Evolutionary conservation across 371 early-diverging fungal species (phyloP).

Genomic region (Mucor lusitanicus): DNA sequence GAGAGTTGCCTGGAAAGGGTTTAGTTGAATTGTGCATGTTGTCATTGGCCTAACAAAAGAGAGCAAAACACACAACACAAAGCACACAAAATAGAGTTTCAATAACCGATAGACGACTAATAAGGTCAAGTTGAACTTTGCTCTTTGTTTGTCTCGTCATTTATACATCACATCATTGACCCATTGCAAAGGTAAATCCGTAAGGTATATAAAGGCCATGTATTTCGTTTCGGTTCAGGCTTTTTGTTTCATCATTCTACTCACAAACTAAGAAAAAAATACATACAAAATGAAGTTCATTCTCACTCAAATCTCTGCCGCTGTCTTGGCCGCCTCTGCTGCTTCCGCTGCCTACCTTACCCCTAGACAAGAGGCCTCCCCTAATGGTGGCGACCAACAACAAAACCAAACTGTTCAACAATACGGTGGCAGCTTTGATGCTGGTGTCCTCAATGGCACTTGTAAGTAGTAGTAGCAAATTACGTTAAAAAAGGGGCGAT

Average conservation of each 20-base stretch:
- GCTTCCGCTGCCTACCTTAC: slow-evolving; percentile 11
- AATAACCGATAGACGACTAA: neutral
- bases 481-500: neutral
- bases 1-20: too few relatives aligned
- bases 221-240: neutral
- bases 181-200: neutral
- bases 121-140: slow-evolving; percentile 3
- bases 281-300: slow-evolving; percentile 17
- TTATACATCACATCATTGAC: slow-evolving; percentile 5
- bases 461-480: slow-evolving; percentile 18
- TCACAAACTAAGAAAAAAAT: neutral
- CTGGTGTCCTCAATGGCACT: slow-evolving; percentile 18
- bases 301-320: slow-evolving; percentile 10
- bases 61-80: neutral
- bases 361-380: slow-evolving; percentile 15
- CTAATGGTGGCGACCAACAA: neutral
- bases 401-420: slow-evolving; percentile 7
- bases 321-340: slow-evolving; percentile 16
- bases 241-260: neutral
- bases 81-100: neutral
- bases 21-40: too few relatives aligned
- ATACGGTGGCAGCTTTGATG: slow-evolving; percentile 8
- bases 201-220: neutral
- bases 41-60: neutral
- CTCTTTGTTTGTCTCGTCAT: neutral